These are phyloP conservation scores for Fusarium floridanum DNA, from an alignment of 2,329 filamentous ascomycete species.

Conservation along the genomic window DNA sequence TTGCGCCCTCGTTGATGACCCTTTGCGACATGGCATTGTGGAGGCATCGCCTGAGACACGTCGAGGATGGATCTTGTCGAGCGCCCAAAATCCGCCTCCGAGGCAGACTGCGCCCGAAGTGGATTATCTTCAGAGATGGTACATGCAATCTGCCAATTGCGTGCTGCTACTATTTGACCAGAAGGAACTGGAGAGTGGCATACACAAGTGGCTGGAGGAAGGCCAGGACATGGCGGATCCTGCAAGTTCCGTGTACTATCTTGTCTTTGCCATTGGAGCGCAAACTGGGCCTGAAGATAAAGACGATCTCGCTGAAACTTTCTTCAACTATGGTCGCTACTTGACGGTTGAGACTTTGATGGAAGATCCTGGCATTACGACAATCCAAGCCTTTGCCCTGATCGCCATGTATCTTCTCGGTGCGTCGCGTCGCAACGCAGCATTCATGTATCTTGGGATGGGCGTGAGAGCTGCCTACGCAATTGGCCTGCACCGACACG, in stretches of 20 bases:
- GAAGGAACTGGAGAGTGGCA: conserved; percentile 41
- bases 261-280: conserved; percentile 50
- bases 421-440: conserved; percentile 52
- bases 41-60: conserved; percentile 49
- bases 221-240: conserved; percentile 35
- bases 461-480: conserved; percentile 54
- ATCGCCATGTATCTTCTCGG: conserved; percentile 54
- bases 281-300: conserved; percentile 50
- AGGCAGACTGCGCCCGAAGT: conserved; percentile 43
- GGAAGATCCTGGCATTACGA: conserved; percentile 52
- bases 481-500: conserved; percentile 48
- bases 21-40: conserved; percentile 50
- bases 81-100: conserved; percentile 41
- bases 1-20: conserved; percentile 52
- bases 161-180: conserved; percentile 51
- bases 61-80: conserved; percentile 45
- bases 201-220: conserved; percentile 48
- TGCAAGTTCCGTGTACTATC: conserved; percentile 43
- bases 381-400: conserved; percentile 51
- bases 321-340: conserved; percentile 53
- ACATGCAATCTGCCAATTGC: conserved; percentile 45
- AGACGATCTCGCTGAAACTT: conserved; percentile 50
- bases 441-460: conserved; percentile 55
- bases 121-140: conserved; percentile 49
- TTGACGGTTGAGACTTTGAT: conserved; percentile 50